phyloP scores from a whole-genome alignment of 495 filamentous ascomycete genomes.

The Penicillium ucsense region DNA sequence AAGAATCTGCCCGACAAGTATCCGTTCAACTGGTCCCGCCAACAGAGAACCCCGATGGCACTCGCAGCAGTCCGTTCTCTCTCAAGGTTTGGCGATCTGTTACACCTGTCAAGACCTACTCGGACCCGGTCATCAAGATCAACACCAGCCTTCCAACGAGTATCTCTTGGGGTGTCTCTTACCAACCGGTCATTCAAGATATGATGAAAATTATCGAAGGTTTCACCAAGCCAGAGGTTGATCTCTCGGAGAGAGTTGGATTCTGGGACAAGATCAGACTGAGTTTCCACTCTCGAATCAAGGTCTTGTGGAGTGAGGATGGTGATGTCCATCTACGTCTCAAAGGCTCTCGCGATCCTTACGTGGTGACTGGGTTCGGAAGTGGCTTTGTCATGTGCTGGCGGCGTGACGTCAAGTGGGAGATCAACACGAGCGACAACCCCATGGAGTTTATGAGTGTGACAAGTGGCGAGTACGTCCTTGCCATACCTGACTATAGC shows the following conservation, averaged over 20 bases:
- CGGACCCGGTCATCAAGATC: constrained; percentile 81
- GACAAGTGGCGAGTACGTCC: constrained; percentile 84
- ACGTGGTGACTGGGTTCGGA: constrained; percentile 83
- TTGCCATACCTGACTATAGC: constrained; percentile 90
- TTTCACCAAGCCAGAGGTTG: constrained; percentile 90
- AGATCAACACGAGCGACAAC: constrained; percentile 69
- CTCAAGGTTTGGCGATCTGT: constrained; percentile 88
- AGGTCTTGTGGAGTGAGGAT: constrained; percentile 83
- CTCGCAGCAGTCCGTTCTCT: constrained; percentile 45
- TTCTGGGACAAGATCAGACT: constrained; percentile 99
- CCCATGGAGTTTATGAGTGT: constrained; percentile 92
- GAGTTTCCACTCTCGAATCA: constrained; percentile 86
- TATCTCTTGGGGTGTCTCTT: constrained; percentile 94
- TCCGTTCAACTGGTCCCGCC: constrained; percentile 80
- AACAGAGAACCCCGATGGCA: constrained; percentile 36
- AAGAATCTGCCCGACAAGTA: constrained; percentile 67
- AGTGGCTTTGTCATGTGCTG: constrained; percentile 97
- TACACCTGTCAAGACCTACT: constrained; percentile 93
- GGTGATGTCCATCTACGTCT: constrained; percentile 92
- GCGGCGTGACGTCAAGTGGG: constrained; percentile 84
- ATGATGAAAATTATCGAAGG: constrained; percentile 99
- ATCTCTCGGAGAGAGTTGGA: constrained; percentile 84
- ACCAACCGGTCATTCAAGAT: constrained; percentile 96
- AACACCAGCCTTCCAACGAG: constrained; percentile 84
- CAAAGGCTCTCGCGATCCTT: constrained; percentile 88